A percentile compares a stretch with the other conserved stretches of the same genome.
Evolutionary conservation across 768 basidiomycete genomes (phyloP).

Genomic region (Solioccasus polychromus): DNA sequence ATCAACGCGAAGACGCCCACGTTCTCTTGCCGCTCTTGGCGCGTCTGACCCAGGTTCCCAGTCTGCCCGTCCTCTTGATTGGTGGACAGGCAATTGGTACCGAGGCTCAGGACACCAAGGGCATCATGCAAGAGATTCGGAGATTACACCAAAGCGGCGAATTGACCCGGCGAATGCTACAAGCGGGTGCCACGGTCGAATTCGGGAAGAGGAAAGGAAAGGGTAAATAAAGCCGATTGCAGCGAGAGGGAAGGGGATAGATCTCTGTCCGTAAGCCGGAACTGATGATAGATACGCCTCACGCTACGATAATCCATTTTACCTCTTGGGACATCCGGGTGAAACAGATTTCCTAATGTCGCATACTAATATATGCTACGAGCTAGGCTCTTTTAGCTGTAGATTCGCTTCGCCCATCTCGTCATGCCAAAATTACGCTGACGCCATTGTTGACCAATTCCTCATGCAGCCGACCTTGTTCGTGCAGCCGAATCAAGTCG

Average conservation of each 20-base stretch:
- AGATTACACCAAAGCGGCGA: constrained; percentile 48
- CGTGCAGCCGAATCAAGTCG: constrained; percentile 47
- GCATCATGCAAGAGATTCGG: constrained; percentile 46
- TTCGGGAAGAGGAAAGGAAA: constrained; percentile 54
- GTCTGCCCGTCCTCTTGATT: constrained; percentile 67
- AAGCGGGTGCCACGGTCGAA: constrained; percentile 58
- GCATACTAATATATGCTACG: too few species aligned
- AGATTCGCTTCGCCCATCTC: constrained; percentile 3
- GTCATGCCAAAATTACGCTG: constrained; percentile 34
- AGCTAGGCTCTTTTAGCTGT: too few species aligned
- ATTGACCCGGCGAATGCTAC: constrained; percentile 45
- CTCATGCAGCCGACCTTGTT: constrained; percentile 39
- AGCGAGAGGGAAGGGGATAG: too few species aligned
- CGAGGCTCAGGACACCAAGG: constrained; percentile 7
- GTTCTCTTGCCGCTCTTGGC: constrained; percentile 60
- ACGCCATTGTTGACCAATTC: constrained; percentile 51
- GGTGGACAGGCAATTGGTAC: constrained; percentile 59
- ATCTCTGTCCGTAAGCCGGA: too few species aligned
- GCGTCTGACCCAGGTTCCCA: constrained; percentile 53
- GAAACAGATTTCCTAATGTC: too few species aligned
- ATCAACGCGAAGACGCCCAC: constrained; percentile 66
- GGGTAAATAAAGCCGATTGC: too few species aligned
- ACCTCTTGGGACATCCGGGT: too few species aligned
- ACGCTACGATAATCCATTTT: too few species aligned
- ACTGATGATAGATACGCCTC: too few species aligned